These are phyloP conservation scores for Penicillium sp. DNA, from an alignment of 2,329 filamentous ascomycete genomes.

Conservation along the genomic window DNA sequence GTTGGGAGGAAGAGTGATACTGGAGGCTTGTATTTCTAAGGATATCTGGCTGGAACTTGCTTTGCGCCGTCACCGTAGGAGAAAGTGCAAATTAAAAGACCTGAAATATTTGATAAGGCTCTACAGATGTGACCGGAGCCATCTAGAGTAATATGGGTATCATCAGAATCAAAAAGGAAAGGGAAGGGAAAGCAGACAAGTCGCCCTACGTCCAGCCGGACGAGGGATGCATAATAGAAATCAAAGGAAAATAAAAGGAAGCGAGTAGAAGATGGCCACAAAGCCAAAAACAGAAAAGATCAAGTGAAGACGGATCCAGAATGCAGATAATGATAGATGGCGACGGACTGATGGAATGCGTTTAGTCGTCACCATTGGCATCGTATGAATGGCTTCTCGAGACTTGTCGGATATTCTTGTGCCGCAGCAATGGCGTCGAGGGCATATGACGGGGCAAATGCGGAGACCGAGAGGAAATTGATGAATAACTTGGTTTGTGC, in stretches of 20 bases:
- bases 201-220: constrained; percentile 1
- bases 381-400: constrained; percentile 34
- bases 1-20: too few relatives aligned
- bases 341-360: too few relatives aligned
- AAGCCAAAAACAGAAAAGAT: background rate
- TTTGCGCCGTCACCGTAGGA: too few relatives aligned
- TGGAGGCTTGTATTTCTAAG: too few relatives aligned
- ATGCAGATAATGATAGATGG: too few relatives aligned
- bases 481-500: constrained; percentile 21
- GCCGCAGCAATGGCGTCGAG: constrained; percentile 33
- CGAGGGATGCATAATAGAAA: constrained; percentile 11
- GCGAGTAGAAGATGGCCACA: too few relatives aligned
- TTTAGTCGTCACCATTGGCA: constrained; percentile 21
- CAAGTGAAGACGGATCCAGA: constrained; percentile 10
- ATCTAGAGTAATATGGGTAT: constrained; percentile 27
- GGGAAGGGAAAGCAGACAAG: constrained; percentile 1
- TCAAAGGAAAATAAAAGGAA: constrained; percentile 5
- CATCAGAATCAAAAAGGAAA: constrained; percentile 20
- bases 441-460: constrained; percentile 30
- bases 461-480: constrained; percentile 21
- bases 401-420: constrained; percentile 20
- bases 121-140: constrained; percentile 7
- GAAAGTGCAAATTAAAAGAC: constrained; percentile 1
- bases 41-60: too few relatives aligned
- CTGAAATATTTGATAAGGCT: background rate